phyloP scores from a whole-genome alignment of 2,329 filamentous ascomycete species.

The Monosporascus sp. region DNA sequence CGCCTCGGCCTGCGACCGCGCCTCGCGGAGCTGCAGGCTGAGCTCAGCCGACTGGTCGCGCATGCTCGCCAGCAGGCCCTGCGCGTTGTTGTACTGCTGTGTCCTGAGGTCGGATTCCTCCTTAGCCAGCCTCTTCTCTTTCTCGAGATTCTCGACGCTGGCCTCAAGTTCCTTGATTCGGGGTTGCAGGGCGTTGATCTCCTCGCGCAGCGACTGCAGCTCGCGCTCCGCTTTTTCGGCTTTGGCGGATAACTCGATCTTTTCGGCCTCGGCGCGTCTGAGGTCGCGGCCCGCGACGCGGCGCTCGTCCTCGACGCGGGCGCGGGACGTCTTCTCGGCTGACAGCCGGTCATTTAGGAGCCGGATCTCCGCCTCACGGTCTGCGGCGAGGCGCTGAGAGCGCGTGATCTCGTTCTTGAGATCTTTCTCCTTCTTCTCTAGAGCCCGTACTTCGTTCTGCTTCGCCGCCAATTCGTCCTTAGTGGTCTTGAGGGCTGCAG shows the following conservation, averaged over 20 bases:
- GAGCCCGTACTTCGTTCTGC: slow-evolving; percentile 58
- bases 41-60: slow-evolving; percentile 87
- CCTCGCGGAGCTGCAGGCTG: slow-evolving; percentile 85
- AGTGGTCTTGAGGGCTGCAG: slow-evolving; percentile 63
- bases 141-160: slow-evolving; percentile 60
- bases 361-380: slow-evolving; percentile 74
- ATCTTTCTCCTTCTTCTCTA: slow-evolving; percentile 80
- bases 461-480: slow-evolving; percentile 67
- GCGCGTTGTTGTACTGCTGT: slow-evolving; percentile 78
- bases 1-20: slow-evolving; percentile 72
- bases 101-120: slow-evolving; percentile 82
- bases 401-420: slow-evolving; percentile 67
- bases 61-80: slow-evolving; percentile 85
- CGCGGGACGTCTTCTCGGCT: slow-evolving; percentile 64
- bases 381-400: slow-evolving; percentile 63
- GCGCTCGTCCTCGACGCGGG: slow-evolving; percentile 74
- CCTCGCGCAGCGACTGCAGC: slow-evolving; percentile 65
- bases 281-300: slow-evolving; percentile 70
- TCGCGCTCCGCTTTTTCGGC: slow-evolving; percentile 68
- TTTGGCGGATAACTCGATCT: slow-evolving; percentile 68
- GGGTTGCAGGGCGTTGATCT: slow-evolving; percentile 61
- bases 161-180: slow-evolving; percentile 65
- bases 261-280: slow-evolving; percentile 70
- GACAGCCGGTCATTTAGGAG: slow-evolving; percentile 71
- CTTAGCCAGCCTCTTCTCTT: slow-evolving; percentile 61